These are phyloP conservation scores for Pyrenophora teres DNA, from an alignment of 2,329 filamentous ascomycete genomes.

Conservation along the genomic window DNA sequence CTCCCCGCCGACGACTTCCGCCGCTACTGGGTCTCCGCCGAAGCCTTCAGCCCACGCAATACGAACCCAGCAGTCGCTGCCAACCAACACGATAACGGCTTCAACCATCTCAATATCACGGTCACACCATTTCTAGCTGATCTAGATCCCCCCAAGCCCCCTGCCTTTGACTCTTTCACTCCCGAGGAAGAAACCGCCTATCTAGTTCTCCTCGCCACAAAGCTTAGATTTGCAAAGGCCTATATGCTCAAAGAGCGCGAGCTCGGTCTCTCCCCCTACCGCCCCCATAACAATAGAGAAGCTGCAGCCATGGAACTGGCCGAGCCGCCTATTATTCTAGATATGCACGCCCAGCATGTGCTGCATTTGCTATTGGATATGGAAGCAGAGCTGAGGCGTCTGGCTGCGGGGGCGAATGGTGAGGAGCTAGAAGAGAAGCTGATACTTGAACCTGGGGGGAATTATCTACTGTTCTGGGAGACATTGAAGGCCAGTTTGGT, in stretches of 20 bases:
- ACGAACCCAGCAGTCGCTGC: neutral
- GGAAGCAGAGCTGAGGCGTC: neutral
- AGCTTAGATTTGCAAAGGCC: neutral
- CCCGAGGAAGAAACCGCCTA: neutral
- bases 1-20: neutral
- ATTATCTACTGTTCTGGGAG: slow-evolving; percentile 1
- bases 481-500: neutral
- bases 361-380: neutral
- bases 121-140: no score
- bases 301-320: neutral
- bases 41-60: neutral
- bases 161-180: neutral
- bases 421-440: neutral
- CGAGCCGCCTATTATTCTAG: neutral
- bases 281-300: neutral
- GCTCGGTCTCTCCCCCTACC: neutral
- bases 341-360: neutral
- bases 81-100: slow-evolving; percentile 5
- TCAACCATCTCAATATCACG: neutral
- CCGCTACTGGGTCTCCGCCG: slow-evolving; percentile 1
- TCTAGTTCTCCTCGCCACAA: neutral
- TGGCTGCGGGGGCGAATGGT: neutral
- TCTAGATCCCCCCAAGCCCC: no score
- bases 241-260: slow-evolving; percentile 1
- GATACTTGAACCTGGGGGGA: neutral